These are phyloP conservation scores for Perilla frutescens DNA, from an alignment of 257 asterid species.

Conservation along the genomic window DNA sequence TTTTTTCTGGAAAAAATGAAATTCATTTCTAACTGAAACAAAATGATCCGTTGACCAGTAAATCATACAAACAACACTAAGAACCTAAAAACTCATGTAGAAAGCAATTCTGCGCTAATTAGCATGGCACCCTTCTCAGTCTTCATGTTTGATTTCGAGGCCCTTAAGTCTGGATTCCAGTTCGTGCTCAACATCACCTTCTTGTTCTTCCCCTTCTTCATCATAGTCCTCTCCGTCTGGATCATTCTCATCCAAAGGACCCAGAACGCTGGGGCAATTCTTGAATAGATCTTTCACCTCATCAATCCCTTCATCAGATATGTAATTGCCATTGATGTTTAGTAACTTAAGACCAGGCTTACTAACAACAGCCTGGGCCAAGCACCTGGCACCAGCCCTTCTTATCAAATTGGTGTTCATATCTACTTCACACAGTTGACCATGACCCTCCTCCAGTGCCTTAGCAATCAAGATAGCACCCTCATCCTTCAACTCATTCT, in stretches of 20 bases:
- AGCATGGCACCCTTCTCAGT: slow-evolving; percentile 40
- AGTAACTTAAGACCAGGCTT: slow-evolving; percentile 71
- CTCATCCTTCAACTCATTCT: slow-evolving; percentile 90
- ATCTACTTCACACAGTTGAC: slow-evolving; percentile 75
- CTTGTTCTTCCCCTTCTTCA: slow-evolving; percentile 65
- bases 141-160: slow-evolving; percentile 77
- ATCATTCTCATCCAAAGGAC: slow-evolving; percentile 90
- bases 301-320: slow-evolving; percentile 94
- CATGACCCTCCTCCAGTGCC: slow-evolving; percentile 86
- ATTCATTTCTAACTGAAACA: slow-evolving; percentile 29
- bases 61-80: slow-evolving; percentile 22
- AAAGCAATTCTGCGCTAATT: slow-evolving; percentile 8
- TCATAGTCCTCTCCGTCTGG: slow-evolving; percentile 93
- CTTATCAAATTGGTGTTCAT: slow-evolving; percentile 73
- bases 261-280: slow-evolving; percentile 60
- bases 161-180: slow-evolving; percentile 81
- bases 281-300: slow-evolving; percentile 80
- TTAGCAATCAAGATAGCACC: slow-evolving; percentile 88
- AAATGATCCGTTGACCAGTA: slow-evolving; percentile 22
- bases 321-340: slow-evolving; percentile 81
- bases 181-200: slow-evolving; percentile 54
- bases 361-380: slow-evolving; percentile 75
- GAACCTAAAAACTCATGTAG: slow-evolving; percentile 19
- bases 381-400: slow-evolving; percentile 90
- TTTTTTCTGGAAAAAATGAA: not conserved